Base-by-base conservation (phyloP, 495 filamentous ascomycete species). In the Penicillium manginii region DNA sequence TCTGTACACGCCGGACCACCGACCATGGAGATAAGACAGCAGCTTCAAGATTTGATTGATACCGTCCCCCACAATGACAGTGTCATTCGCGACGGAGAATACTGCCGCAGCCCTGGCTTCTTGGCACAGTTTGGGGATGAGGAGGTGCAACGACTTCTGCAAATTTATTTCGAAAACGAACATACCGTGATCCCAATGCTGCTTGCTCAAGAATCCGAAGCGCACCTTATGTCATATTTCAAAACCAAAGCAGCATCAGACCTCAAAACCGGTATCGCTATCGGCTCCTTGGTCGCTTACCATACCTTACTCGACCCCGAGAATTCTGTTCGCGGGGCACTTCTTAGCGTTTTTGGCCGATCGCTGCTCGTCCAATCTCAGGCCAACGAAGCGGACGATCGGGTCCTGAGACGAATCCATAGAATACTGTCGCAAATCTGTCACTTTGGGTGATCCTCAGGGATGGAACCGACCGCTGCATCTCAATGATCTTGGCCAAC, bases 351-450 rank as follows among this genome's bases (percentile, higher is more conserved):
- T 29, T 54, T 54, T n/a, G 52, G 32, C 21, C 18, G 52, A 23
- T 26, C 52, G 23, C 37, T 54, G 9, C 52, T 54, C 12, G 18
- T 39, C 11, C 54, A 48, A 4, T 39, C 42, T 17, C 54, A 56
- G 15, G 42, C 2, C 2, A 7, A 19, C 11, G 43, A 18, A 15
- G n/a, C 22, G 10, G 45, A 48, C 10, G 31, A 22, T 11, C 47
- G 39, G 19, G 5, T 56, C 19, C 54, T 56, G n/a, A n/a, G 31
- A 56, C 22, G 54, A 56, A 9, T 56, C 54, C 15, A 49, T 56
- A 21, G 18, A 56, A 43, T 56, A 56, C 17, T 57, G 54, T 40
- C 54, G 45, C 54, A 57, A 50, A 33, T 32, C 54, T 12, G 43
- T 57, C 10, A 33, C 35, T n/a, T 17, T 50, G 15, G 45, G 42